Base-by-base conservation (phyloP, 345 rosid genomes). In the Sonneratia caseolaris region DNA sequence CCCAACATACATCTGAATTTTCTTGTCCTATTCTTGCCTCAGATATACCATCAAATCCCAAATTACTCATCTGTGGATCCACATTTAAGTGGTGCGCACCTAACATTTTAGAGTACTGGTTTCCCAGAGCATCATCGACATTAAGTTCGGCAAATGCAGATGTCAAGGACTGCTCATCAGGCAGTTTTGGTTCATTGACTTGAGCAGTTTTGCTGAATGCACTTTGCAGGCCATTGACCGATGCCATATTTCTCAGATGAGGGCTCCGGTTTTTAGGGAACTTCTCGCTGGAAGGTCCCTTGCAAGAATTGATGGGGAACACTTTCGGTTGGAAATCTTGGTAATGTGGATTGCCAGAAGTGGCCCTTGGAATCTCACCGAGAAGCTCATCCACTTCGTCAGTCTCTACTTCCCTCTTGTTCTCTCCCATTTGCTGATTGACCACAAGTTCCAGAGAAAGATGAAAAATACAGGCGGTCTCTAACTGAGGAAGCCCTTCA, bases 301-400 rank as follows among this genome's bases (percentile, higher is more conserved):
- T 79, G 79, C 67, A 76, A 48, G 87, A 82, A 84, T 76, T 81
- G 57, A 79, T 76, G 59, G 73, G 62, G 68, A 82, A 22, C 48
- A 85, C 59, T 72, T 76, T 77, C 2, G 75, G 72, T 68, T 72
- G 78, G 71, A 76, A 74, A 66, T 81, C 88, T 69, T 83, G 86
- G 64, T 76, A 78, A 64, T 82, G 82, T 42, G 77, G 76, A 72
- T 74, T 80, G 64, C 85, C 89, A 48, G 87, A 85, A 67, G 90
- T 91, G 70, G 89, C 90, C 75, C 83, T 85, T 0, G 97, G 97
- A 73, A 89, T 88, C 86, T 89, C 97, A 32, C 90, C 79, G 7
- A 91, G 91, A 80, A 91, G 89, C 82, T 79, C 88, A 76, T 89
- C 96, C 67, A 89, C 75, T 73, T 91, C 97, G 79, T 89, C 97